A percentile compares a stretch with the other conserved stretches of the same genome.
Evolutionary conservation across 192 early-diverging fungal species (phyloP).

Genomic region (Backusella tuberculispora): DNA sequence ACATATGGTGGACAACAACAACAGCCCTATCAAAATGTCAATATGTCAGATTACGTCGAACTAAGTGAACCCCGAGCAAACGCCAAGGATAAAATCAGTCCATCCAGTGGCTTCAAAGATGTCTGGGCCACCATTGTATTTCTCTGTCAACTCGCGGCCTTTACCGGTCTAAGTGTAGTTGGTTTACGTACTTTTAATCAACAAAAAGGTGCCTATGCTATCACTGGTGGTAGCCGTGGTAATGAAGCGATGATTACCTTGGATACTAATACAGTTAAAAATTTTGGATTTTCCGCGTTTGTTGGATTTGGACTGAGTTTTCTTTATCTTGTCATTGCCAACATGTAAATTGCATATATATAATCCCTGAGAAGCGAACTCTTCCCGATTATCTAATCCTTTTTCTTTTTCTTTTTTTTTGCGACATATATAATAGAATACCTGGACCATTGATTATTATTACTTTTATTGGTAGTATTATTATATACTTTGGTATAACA

Average conservation of each 20-base stretch:
- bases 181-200: slow-evolving; percentile 43
- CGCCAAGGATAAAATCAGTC: slow-evolving; percentile 13
- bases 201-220: neutral
- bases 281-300: slow-evolving; percentile 40
- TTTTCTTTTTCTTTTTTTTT: neutral
- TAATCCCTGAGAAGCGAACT: neutral
- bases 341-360: slow-evolving; percentile 27
- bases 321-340: slow-evolving; percentile 46
- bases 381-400: neutral
- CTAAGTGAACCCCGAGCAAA: neutral
- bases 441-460: slow-evolving; percentile 44
- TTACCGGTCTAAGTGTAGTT: slow-evolving; percentile 52
- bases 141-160: slow-evolving; percentile 53
- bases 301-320: slow-evolving; percentile 46
- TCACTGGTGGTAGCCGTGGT: neutral
- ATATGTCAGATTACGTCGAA: neutral
- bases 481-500: slow-evolving; percentile 46
- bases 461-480: slow-evolving; percentile 45
- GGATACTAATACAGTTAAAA: slow-evolving; percentile 33
- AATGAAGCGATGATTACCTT: slow-evolving; percentile 27
- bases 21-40: neutral
- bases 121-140: slow-evolving; percentile 72
- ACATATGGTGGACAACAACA: neutral
- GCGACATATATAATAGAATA: slow-evolving; percentile 8
- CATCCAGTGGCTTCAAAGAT: slow-evolving; percentile 53